These are phyloP conservation scores for Aspergillus udagawae DNA, from an alignment of 2,329 filamentous ascomycete genomes.

Conservation along the genomic window DNA sequence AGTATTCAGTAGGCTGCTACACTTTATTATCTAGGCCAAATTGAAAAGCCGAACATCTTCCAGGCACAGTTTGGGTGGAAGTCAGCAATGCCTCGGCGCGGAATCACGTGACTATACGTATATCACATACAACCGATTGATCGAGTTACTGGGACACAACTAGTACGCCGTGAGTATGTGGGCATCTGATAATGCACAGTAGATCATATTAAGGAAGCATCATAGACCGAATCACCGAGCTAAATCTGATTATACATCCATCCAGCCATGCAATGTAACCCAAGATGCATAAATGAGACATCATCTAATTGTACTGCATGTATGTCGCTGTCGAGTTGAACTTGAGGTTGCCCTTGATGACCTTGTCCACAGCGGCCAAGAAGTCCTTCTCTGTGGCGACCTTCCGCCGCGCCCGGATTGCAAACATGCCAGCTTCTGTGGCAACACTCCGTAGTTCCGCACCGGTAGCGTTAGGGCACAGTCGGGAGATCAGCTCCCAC, in stretches of 20 bases:
- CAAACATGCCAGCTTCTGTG: constrained; percentile 98
- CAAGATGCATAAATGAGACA: constrained; percentile 18
- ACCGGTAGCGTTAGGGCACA: constrained; percentile 96
- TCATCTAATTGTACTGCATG: constrained; percentile 92
- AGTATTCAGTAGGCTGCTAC: background rate
- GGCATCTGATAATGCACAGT: background rate
- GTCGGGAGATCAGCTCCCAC: constrained; percentile 95
- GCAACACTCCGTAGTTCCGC: constrained; percentile 94
- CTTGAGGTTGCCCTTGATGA: constrained; percentile 98
- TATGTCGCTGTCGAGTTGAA: constrained; percentile 98
- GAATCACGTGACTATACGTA: background rate
- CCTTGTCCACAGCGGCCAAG: constrained; percentile 95
- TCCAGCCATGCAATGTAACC: constrained; percentile 26
- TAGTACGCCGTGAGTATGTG: background rate
- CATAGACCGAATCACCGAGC: constrained; percentile 20
- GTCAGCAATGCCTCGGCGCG: background rate
- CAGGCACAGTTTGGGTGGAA: background rate
- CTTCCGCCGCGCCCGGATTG: constrained; percentile 90
- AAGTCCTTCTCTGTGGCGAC: constrained; percentile 99
- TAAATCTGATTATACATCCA: constrained; percentile 33
- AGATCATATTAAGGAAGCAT: constrained; percentile 10
- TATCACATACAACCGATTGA: too few species aligned
- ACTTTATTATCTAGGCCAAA: background rate
- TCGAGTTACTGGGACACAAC: too few species aligned
- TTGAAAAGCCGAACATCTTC: background rate